Evolutionary conservation across 768 basidiomycete species (phyloP).

Genomic region (Tylopilus subfusipes): DNA sequence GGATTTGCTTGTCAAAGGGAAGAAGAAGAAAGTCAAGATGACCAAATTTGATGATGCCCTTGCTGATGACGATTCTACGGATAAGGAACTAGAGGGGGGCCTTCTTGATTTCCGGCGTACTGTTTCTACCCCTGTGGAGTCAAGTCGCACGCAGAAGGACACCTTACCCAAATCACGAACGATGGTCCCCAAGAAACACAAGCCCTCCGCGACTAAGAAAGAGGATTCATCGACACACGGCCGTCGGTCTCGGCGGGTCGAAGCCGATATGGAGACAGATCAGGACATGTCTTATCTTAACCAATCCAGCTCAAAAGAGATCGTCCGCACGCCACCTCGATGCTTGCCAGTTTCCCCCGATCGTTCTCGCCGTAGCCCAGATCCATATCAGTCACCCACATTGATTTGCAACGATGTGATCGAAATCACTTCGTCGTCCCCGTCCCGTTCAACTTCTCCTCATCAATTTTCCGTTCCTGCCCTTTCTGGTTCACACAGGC

Average conservation of each 20-base stretch:
- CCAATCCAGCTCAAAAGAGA: slow-evolving; percentile 2
- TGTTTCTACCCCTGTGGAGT: slow-evolving; percentile 42
- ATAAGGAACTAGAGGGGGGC: slow-evolving; percentile 62
- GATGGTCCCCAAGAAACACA: slow-evolving; percentile 28
- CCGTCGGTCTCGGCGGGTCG: slow-evolving; percentile 43
- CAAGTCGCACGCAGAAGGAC: slow-evolving; percentile 34
- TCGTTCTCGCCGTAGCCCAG: neutral
- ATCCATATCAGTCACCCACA: slow-evolving; percentile 21
- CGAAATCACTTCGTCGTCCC: slow-evolving; percentile 32
- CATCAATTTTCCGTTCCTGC: neutral
- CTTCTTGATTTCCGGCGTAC: slow-evolving; percentile 48
- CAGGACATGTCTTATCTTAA: slow-evolving; percentile 31
- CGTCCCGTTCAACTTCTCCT: slow-evolving; percentile 16
- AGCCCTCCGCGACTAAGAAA: slow-evolving; percentile 22
- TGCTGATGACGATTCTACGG: slow-evolving; percentile 64
- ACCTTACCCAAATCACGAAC: slow-evolving; percentile 47
- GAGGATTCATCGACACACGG: slow-evolving; percentile 32
- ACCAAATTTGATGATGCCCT: slow-evolving; percentile 47
- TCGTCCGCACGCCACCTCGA: slow-evolving; percentile 5
- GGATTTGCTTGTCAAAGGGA: slow-evolving; percentile 55
- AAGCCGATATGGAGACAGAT: slow-evolving; percentile 55
- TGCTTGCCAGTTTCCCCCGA: slow-evolving; percentile 15
- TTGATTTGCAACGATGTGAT: slow-evolving; percentile 25
- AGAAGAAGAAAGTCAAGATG: slow-evolving; percentile 38
- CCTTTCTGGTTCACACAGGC: neutral